A percentile compares a stretch with the other conserved stretches of the same genome.
phyloP scores from a whole-genome alignment of 257 asterid genomes.

The Leonotis leonurus region DNA sequence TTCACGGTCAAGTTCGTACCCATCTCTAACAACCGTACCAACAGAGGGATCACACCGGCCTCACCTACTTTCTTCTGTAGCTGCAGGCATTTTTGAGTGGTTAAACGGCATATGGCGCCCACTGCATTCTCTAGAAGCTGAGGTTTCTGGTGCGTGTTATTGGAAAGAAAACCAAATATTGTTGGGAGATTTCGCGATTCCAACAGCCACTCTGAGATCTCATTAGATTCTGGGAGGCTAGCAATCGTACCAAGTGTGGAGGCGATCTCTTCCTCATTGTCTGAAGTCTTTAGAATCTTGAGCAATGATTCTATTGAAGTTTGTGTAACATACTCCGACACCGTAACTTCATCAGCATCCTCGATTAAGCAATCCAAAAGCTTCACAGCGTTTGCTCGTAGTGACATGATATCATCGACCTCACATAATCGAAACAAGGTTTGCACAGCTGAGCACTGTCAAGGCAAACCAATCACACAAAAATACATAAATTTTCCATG shows the following conservation, averaged over 20 bases:
- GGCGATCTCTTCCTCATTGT: constrained; percentile 42
- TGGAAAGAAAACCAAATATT: constrained; percentile 24
- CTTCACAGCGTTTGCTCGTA: constrained; percentile 46
- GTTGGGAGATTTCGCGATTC: constrained; percentile 32
- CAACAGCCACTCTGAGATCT: constrained; percentile 44
- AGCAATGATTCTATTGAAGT: constrained; percentile 34
- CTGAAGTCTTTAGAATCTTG: constrained; percentile 29
- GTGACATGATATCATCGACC: constrained; percentile 14
- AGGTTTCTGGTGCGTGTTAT: constrained; percentile 16
- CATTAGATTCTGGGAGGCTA: constrained; percentile 36
- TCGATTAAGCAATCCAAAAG: constrained; percentile 39
- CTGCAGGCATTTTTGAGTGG: constrained; percentile 23
- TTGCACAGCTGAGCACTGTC: constrained; percentile 48
- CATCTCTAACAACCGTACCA: constrained; percentile 40
- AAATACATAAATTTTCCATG: constrained; percentile 3
- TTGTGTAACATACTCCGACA: constrained; percentile 33
- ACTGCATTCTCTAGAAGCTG: constrained; percentile 40
- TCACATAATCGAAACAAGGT: constrained; percentile 41
- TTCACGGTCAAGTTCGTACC: constrained; percentile 37
- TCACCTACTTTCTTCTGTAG: constrained; percentile 50
- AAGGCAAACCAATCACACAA: constrained; percentile 11
- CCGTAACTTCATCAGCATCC: constrained; percentile 26
- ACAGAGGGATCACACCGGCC: constrained; percentile 32
- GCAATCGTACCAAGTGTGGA: constrained; percentile 46
- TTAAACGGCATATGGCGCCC: constrained; percentile 52